phyloP scores from a whole-genome alignment of 2,329 filamentous ascomycete species.

The Zymoseptoria pseudotritici region DNA sequence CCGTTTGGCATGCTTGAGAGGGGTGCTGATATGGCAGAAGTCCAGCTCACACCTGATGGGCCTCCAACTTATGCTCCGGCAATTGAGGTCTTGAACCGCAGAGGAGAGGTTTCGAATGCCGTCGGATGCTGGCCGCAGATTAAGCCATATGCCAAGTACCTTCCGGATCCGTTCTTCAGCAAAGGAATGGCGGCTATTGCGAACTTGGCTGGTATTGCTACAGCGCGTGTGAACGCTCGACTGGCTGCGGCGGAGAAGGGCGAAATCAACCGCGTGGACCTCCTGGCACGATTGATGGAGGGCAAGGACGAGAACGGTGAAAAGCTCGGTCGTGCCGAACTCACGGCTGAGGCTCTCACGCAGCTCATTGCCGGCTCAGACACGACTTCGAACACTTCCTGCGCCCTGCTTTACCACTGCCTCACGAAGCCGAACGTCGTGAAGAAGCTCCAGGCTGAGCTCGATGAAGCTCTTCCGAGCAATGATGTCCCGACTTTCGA shows the following conservation, averaged over 20 bases:
- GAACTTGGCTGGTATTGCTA: constrained; percentile 78
- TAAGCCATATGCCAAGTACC: constrained; percentile 70
- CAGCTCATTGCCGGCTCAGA: constrained; percentile 77
- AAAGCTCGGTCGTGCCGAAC: constrained; percentile 66
- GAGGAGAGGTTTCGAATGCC: constrained; percentile 73
- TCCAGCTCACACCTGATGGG: constrained; percentile 23
- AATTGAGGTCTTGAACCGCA: constrained; percentile 79
- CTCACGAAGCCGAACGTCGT: constrained; percentile 63
- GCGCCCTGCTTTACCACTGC: constrained; percentile 73
- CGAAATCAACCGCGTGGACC: constrained; percentile 60
- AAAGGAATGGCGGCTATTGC: constrained; percentile 44
- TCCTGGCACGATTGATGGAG: constrained; percentile 78
- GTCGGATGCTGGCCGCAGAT: constrained; percentile 67
- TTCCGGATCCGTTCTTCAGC: constrained; percentile 43
- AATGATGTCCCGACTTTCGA: constrained; percentile 62
- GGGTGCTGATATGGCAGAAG: constrained; percentile 44
- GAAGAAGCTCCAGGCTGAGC: constrained; percentile 63
- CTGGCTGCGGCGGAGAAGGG: constrained; percentile 56
- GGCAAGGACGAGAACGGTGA: constrained; percentile 73
- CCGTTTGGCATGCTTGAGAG: constrained; percentile 77
- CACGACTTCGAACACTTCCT: constrained; percentile 41
- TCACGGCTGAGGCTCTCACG: constrained; percentile 82
- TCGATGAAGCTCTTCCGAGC: constrained; percentile 61
- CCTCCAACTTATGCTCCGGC: constrained; percentile 41
- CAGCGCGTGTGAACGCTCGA: constrained; percentile 69